A percentile compares a stretch with the other conserved stretches of the same genome.
Evolutionary conservation across 2,329 filamentous ascomycete species (phyloP).

Genomic region (Talaromyces sp.): DNA sequence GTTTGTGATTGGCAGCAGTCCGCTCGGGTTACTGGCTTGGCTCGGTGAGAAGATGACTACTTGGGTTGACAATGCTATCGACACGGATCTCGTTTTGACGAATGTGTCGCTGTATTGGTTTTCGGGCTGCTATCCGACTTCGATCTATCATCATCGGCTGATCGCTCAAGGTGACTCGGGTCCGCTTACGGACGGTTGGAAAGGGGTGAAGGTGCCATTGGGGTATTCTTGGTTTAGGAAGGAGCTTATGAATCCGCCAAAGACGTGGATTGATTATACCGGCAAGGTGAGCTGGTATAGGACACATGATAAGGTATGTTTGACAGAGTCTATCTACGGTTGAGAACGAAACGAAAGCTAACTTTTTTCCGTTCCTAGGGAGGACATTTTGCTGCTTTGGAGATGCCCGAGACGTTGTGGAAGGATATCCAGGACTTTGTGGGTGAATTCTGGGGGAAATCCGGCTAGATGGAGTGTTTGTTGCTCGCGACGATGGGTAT

Average conservation of each 20-base stretch:
- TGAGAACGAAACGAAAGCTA: not conserved
- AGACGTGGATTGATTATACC: not conserved
- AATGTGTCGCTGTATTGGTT: not conserved
- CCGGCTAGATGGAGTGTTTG: not conserved
- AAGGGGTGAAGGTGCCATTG: not conserved
- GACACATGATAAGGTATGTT: not conserved
- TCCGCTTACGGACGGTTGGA: not conserved
- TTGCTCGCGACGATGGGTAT: too few species aligned
- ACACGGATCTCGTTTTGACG: not conserved
- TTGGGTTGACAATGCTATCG: not conserved
- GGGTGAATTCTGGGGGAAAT: not conserved
- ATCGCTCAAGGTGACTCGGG: not conserved
- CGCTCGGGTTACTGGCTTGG: not conserved
- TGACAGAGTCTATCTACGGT: not conserved
- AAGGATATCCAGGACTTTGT: constrained; percentile 3
- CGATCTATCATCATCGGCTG: not conserved
- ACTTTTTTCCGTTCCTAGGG: not conserved
- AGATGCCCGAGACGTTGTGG: not conserved
- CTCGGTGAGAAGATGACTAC: not conserved
- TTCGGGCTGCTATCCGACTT: not conserved
- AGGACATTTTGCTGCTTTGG: not conserved
- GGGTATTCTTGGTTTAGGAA: constrained; percentile 1
- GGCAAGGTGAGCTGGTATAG: constrained; percentile 2
- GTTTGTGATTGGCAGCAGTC: not conserved
- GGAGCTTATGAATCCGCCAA: constrained; percentile 1